phyloP scores from a whole-genome alignment of 108 stramenopile genomes.

The Skeletonema potamos region DNA sequence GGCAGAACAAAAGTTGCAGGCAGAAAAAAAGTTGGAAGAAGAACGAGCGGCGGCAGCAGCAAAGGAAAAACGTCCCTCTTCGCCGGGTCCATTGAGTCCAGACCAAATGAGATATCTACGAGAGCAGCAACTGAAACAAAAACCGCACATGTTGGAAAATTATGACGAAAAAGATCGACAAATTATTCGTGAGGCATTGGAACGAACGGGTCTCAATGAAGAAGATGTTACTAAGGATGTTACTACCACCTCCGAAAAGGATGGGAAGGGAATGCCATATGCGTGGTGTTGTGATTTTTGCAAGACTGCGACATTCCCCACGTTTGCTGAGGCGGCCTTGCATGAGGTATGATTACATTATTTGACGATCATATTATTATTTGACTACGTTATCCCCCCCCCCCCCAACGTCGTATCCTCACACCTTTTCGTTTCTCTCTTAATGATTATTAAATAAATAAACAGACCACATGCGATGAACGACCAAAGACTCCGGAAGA shows the following conservation, averaged over 20 bases:
- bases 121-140: background rate
- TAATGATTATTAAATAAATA: background rate
- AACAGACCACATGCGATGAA: background rate
- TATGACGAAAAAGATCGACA: background rate
- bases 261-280: background rate
- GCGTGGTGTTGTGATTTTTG: slow-evolving; percentile 26
- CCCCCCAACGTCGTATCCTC: too few species aligned
- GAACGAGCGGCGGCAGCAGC: background rate
- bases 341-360: background rate
- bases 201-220: slow-evolving; percentile 5
- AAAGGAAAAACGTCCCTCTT: background rate
- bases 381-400: too few species aligned
- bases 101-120: slow-evolving; percentile 2
- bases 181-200: background rate
- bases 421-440: too few species aligned
- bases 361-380: background rate
- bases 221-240: slow-evolving; percentile 6
- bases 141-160: background rate
- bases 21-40: background rate
- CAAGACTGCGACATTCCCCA: slow-evolving; percentile 16
- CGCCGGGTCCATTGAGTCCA: background rate
- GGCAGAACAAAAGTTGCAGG: background rate
- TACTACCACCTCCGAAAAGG: background rate
- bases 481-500: background rate
- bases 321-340: slow-evolving; percentile 12